A percentile compares a stretch with the other conserved stretches of the same genome.
These are phyloP conservation scores for Wickerhamiella nectarea DNA, from an alignment of 805 yeast species.

Conservation along the genomic window DNA sequence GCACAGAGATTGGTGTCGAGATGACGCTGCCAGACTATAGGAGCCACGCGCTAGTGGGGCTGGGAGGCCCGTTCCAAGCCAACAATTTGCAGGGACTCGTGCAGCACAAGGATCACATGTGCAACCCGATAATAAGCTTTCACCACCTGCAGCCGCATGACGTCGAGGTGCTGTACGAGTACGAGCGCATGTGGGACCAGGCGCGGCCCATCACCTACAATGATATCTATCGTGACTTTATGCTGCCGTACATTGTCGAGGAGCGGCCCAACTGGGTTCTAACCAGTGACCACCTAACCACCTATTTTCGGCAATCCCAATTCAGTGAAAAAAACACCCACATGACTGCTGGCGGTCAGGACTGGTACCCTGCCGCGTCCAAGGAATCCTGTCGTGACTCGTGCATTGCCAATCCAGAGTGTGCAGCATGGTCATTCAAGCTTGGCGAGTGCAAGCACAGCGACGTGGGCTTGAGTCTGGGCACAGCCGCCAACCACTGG, in stretches of 20 bases:
- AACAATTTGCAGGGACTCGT: constrained; percentile 18
- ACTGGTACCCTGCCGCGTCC: neutral
- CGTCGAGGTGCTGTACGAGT: constrained; percentile 23
- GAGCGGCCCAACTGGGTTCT: constrained; percentile 21
- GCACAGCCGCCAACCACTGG: constrained; percentile 13
- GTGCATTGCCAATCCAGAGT: constrained; percentile 14
- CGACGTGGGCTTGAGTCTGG: constrained; percentile 11
- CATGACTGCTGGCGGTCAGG: neutral
- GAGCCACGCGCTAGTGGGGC: constrained; percentile 4
- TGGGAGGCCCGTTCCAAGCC: constrained; percentile 24
- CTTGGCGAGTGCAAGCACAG: constrained; percentile 12
- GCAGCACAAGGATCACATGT: constrained; percentile 19
- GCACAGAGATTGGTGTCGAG: constrained; percentile 12
- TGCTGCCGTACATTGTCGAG: constrained; percentile 20
- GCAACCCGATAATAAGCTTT: constrained; percentile 23
- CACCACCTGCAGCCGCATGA: constrained; percentile 25
- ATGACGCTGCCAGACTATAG: constrained; percentile 7
- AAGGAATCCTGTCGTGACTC: constrained; percentile 9
- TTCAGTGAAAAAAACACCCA: neutral
- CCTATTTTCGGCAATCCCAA: neutral
- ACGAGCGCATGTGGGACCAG: constrained; percentile 18
- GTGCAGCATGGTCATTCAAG: constrained; percentile 16
- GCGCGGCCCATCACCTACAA: constrained; percentile 17
- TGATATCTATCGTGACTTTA: constrained; percentile 25
- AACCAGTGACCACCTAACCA: neutral